phyloP scores from a whole-genome alignment of 2,329 filamentous ascomycete genomes.

The Pestalotiopsis sp. region DNA sequence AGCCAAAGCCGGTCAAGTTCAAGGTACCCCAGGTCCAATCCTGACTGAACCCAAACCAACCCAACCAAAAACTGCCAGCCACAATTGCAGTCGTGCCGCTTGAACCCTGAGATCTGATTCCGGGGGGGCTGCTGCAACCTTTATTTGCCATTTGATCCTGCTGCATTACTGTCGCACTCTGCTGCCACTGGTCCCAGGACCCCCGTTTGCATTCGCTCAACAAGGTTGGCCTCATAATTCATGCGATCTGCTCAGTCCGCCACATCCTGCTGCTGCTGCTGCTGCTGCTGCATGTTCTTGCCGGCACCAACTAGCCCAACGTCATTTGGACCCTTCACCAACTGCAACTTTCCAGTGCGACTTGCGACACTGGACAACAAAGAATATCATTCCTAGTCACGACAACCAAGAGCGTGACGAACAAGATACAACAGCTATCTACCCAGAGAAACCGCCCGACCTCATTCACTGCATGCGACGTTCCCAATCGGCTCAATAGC shows the following conservation, averaged over 20 bases:
- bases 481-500: neutral
- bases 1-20: neutral
- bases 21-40: too few relatives aligned
- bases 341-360: neutral
- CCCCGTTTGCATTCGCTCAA: neutral
- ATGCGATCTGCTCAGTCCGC: conserved; percentile 9
- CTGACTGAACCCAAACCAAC: too few relatives aligned
- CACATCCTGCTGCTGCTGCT: neutral
- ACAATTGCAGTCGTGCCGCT: conserved; percentile 1
- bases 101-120: neutral
- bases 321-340: neutral
- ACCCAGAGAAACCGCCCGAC: neutral
- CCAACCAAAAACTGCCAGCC: neutral
- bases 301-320: neutral
- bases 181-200: neutral
- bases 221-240: conserved; percentile 9
- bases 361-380: neutral
- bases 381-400: neutral
- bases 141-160: conserved; percentile 5
- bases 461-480: neutral
- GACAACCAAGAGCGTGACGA: neutral
- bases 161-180: conserved; percentile 1
- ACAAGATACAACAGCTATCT: neutral
- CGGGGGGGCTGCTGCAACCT: neutral
- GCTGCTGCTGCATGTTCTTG: neutral